Conservation (phyloP, 768 basidiomycete genomes). For the Butyriboletus loyo region DNA sequence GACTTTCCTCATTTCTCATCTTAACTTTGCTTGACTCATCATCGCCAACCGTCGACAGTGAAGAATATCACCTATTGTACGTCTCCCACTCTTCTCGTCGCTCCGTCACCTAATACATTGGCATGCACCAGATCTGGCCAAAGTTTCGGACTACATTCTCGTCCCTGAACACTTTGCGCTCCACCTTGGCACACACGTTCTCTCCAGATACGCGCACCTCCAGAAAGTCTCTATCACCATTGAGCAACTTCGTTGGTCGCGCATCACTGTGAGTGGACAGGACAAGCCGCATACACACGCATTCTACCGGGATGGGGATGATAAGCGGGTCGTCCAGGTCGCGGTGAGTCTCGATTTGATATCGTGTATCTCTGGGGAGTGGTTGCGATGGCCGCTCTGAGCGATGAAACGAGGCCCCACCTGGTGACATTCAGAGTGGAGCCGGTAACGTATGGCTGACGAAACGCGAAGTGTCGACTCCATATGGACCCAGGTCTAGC, state of each 20-base stretch:
- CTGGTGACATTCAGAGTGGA: conserved; percentile 12
- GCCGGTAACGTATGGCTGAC: conserved; percentile 12
- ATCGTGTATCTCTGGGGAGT: not conserved
- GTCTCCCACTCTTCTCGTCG: conserved; percentile 3
- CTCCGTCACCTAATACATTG: no score
- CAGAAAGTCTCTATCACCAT: conserved; percentile 66
- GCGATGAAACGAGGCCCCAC: conserved; percentile 10
- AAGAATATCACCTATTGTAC: conserved; percentile 68
- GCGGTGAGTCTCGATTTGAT: conserved; percentile 39
- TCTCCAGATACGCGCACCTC: conserved; percentile 77
- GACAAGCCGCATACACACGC: conserved; percentile 66
- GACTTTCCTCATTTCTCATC: not conserved
- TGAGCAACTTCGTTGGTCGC: conserved; percentile 81
- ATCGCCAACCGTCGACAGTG: conserved; percentile 35
- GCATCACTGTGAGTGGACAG: conserved; percentile 55
- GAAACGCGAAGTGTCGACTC: conserved; percentile 9
- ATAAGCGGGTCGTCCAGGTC: conserved; percentile 68
- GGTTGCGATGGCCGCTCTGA: not conserved
- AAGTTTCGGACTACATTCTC: conserved; percentile 84
- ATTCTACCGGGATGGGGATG: conserved; percentile 87
- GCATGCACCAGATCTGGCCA: conserved; percentile 63
- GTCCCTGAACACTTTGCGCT: conserved; percentile 82
- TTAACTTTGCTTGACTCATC: not conserved
- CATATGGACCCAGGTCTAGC: conserved; percentile 20
- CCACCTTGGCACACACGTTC: conserved; percentile 80